Evolutionary conservation across 2,329 filamentous ascomycete genomes (phyloP).

Genomic region (Polytolypa hystricis): DNA sequence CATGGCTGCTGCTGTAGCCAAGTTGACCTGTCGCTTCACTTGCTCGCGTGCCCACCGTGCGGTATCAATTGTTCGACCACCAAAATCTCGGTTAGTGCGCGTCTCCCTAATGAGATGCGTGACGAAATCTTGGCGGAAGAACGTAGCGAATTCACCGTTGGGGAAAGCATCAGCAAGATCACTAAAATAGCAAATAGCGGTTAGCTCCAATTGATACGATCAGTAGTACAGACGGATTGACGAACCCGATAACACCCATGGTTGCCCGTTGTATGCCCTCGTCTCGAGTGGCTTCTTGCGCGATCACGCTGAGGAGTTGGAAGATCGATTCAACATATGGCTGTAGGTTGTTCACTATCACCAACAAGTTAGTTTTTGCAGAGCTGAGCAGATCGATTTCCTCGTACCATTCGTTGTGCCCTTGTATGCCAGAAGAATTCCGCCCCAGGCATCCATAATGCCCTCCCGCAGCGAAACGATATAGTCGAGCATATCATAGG

Average conservation of each 20-base stretch:
- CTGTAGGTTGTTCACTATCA: constrained; percentile 55
- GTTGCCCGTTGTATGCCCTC: constrained; percentile 85
- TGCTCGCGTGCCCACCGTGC: constrained; percentile 96
- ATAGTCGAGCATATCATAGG: constrained; percentile 95
- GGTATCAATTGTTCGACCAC: constrained; percentile 75
- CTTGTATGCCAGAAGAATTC: constrained; percentile 92
- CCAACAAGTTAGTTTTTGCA: constrained; percentile 10
- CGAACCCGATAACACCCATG: constrained; percentile 95
- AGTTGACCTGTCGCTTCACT: constrained; percentile 68
- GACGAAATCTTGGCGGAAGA: constrained; percentile 86
- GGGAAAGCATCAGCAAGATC: constrained; percentile 92
- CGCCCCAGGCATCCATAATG: constrained; percentile 98
- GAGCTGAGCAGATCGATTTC: neutral
- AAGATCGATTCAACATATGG: constrained; percentile 80
- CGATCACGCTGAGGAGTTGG: constrained; percentile 69
- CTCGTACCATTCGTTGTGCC: constrained; percentile 37
- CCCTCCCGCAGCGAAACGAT: constrained; percentile 89
- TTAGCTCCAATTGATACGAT: constrained; percentile 24
- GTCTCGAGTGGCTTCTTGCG: constrained; percentile 73
- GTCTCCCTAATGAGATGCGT: constrained; percentile 85
- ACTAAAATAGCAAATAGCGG: constrained; percentile 43
- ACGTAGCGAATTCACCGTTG: constrained; percentile 70
- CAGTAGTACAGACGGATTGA: constrained; percentile 10
- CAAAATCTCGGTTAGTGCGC: constrained; percentile 77
- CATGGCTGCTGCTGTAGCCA: constrained; percentile 29